Conservation (phyloP, 805 yeast species). For the Starmerella roubikii region DNA sequence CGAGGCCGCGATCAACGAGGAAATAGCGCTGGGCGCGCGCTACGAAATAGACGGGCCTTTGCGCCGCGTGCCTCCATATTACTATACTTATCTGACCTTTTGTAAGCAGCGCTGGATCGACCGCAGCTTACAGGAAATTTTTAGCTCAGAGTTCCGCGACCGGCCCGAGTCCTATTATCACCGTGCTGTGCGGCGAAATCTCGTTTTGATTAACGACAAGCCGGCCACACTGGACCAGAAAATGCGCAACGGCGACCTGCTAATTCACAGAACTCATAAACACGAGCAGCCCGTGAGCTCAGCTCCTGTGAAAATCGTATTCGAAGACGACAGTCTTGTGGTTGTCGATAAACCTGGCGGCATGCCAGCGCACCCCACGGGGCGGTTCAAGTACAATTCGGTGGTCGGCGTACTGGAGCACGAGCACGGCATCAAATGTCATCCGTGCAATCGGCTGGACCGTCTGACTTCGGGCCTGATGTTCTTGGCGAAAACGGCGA, state of each 20-base stretch:
- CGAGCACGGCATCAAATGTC: constrained; percentile 53
- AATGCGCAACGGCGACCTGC: constrained; percentile 69
- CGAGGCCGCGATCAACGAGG: constrained; percentile 19
- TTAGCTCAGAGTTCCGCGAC: constrained; percentile 74
- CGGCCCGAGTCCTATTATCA: constrained; percentile 53
- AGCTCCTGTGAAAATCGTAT: constrained; percentile 47
- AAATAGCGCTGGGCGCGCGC: constrained; percentile 21
- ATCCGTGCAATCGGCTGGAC: constrained; percentile 82
- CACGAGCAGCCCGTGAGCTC: constrained; percentile 79
- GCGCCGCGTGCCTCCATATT: constrained; percentile 71
- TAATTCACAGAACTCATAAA: constrained; percentile 65
- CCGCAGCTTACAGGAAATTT: constrained; percentile 65
- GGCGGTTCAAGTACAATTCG: constrained; percentile 64
- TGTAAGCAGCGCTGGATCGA: constrained; percentile 90
- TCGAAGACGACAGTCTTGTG: constrained; percentile 59
- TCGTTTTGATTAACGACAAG: constrained; percentile 57
- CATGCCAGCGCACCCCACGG: constrained; percentile 92
- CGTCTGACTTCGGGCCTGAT: constrained; percentile 83
- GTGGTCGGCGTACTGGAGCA: constrained; percentile 64
- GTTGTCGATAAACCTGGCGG: constrained; percentile 92
- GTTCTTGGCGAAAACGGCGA: constrained; percentile 74
- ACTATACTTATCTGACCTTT: constrained; percentile 76
- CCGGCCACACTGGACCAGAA: constrained; percentile 51
- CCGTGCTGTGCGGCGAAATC: constrained; percentile 55
- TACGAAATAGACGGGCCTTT: constrained; percentile 33